phyloP scores from a whole-genome alignment of 2,329 filamentous ascomycete species.

The Colletotrichum costaricense region DNA sequence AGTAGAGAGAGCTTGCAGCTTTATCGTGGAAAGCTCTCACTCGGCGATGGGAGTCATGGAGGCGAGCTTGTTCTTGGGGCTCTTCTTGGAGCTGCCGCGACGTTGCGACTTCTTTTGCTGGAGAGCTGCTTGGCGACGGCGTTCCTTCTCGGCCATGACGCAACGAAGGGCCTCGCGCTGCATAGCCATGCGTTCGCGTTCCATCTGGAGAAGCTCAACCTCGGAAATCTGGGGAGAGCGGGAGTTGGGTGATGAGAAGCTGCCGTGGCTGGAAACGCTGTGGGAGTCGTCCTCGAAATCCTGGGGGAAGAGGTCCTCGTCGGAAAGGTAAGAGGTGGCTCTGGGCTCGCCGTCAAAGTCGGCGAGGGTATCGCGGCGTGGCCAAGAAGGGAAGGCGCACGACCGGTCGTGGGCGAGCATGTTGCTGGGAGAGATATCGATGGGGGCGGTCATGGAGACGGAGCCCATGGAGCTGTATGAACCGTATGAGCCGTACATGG shows the following conservation, averaged over 20 bases:
- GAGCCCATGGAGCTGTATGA: conserved; percentile 62
- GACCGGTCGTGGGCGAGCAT: conserved; percentile 54
- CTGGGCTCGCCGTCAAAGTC: conserved; percentile 53
- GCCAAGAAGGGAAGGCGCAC: conserved; percentile 71
- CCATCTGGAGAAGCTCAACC: conserved; percentile 60
- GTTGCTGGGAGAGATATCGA: conserved; percentile 57
- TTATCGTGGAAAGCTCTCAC: conserved; percentile 34
- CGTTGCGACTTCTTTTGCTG: conserved; percentile 48
- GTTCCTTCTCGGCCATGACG: conserved; percentile 66
- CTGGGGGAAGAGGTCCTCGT: conserved; percentile 71
- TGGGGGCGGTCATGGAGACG: conserved; percentile 50
- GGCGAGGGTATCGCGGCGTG: conserved; percentile 63
- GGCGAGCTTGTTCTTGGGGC: conserved; percentile 58
- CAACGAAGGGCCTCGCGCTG: conserved; percentile 65
- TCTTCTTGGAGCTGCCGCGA: conserved; percentile 59
- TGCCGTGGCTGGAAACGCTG: conserved; percentile 56
- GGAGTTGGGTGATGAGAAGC: conserved; percentile 57
- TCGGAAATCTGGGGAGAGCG: conserved; percentile 53
- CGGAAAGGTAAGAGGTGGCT: conserved; percentile 68
- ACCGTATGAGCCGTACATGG: conserved; percentile 63
- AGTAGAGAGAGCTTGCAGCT: not conserved
- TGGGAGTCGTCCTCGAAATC: conserved; percentile 62
- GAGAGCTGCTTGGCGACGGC: conserved; percentile 53
- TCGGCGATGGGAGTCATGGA: conserved; percentile 68
- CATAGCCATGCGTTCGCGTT: conserved; percentile 61